Evolutionary conservation across 164 flowering plant genomes (phyloP).

Genomic region (Aristolochia contorta): DNA sequence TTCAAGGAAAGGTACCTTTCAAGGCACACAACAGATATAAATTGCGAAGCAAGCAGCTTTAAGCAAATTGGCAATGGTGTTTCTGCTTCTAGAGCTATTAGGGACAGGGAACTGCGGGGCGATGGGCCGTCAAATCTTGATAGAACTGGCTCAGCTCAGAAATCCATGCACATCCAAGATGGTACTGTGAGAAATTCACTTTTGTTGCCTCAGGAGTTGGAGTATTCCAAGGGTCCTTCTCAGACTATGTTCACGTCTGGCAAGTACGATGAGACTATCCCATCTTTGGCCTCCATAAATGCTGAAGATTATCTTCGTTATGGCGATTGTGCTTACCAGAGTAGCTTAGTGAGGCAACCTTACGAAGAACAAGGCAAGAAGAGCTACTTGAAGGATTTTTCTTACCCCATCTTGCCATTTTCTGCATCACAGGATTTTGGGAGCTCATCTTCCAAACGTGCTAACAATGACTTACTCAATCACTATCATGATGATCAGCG

Average conservation of each 20-base stretch:
- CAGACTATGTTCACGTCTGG: constrained; percentile 1
- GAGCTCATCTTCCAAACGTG: constrained; percentile 13
- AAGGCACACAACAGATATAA: constrained; percentile 3
- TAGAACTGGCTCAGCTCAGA: constrained; percentile 11
- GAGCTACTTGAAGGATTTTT: constrained; percentile 14
- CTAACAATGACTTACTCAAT: constrained; percentile 13
- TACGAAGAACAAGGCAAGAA: constrained; percentile 13
- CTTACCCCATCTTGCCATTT: constrained; percentile 8
- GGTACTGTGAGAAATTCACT: constrained; percentile 9
- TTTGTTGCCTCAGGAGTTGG: constrained; percentile 8
- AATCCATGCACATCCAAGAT: constrained; percentile 13
- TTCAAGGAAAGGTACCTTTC: constrained; percentile 14
- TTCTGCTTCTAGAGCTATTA: constrained; percentile 3
- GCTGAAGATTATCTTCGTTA: constrained; percentile 7
- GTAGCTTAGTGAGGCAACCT: constrained; percentile 10
- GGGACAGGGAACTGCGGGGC: constrained; percentile 14
- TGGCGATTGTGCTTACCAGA: constrained; percentile 4
- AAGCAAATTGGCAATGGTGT: constrained; percentile 1
- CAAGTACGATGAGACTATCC: constrained; percentile 7
- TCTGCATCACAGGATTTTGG: constrained; percentile 17
- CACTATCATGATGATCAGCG: constrained; percentile 4
- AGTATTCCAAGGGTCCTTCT: neutral
- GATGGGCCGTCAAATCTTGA: constrained; percentile 12
- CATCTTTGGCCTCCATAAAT: constrained; percentile 6
- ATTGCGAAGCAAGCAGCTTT: constrained; percentile 3